phyloP scores from a whole-genome alignment of 2,329 filamentous ascomycete species.

The Trichoderma atroviride region DNA sequence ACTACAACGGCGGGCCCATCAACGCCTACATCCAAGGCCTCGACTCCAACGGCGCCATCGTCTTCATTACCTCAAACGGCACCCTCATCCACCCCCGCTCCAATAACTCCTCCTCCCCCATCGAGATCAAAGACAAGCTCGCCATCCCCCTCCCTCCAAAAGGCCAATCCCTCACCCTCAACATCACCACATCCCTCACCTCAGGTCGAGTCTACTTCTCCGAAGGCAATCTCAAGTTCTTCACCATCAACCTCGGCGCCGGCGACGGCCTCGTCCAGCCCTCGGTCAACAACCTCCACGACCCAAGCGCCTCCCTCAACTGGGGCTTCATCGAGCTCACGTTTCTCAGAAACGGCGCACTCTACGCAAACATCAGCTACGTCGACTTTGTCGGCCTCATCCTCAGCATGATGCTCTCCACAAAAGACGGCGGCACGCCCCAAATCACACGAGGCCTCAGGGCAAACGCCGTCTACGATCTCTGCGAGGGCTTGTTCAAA shows the following conservation, averaged over 20 bases:
- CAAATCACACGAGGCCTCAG: conserved; percentile 48
- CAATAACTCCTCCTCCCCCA: conserved; percentile 40
- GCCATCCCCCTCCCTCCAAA: conserved; percentile 47
- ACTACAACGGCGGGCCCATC: conserved; percentile 43
- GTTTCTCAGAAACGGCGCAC: conserved; percentile 41
- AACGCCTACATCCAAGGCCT: conserved; percentile 52
- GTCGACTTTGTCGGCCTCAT: conserved; percentile 56
- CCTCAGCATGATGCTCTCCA: conserved; percentile 52
- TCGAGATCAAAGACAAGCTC: conserved; percentile 45
- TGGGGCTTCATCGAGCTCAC: conserved; percentile 57
- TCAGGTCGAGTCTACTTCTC: conserved; percentile 52
- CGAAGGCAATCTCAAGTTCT: conserved; percentile 47
- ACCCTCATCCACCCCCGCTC: conserved; percentile 48
- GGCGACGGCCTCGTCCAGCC: conserved; percentile 52
- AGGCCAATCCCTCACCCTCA: conserved; percentile 44
- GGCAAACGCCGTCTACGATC: conserved; percentile 39
- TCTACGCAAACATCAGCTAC: conserved; percentile 54
- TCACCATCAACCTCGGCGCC: conserved; percentile 39
- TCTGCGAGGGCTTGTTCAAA: conserved; percentile 46
- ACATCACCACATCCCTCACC: conserved; percentile 44
- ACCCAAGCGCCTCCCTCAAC: conserved; percentile 48
- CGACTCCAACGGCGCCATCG: conserved; percentile 44
- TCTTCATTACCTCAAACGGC: conserved; percentile 49
- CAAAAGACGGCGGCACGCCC: conserved; percentile 37
- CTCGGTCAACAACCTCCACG: conserved; percentile 46